Base-by-base conservation (phyloP, 192 early-diverging fungal genomes). In the Podila minutissima region DNA sequence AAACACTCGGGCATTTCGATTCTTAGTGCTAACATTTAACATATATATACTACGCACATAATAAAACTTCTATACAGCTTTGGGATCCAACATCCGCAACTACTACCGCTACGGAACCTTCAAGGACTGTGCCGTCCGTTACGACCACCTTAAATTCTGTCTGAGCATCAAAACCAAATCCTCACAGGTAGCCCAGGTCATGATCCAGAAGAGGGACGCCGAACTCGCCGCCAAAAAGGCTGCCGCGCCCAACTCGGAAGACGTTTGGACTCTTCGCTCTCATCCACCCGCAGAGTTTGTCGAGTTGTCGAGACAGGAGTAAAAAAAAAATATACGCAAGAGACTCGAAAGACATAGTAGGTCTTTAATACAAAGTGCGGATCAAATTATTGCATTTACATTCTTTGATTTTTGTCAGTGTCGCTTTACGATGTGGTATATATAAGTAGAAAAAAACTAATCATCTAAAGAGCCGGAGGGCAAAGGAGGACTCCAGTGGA, bases 111-210 rank as follows among this genome's bases (percentile, higher is more conserved):
- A 76, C 35, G 86, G 86, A n/a, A 70, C 67, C 35, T 84, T 83
- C 55, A 83, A 66, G 64, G 82, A 85, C 59, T 87, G 86, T 58
- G 72, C 62, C 12, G 70, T 26, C 11, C 63, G 67, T 20, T 84
- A 82, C 62, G 86, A 87, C 22, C 81, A 87, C 37, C 74, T 87
- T 38, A 87, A 84, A 22, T 84, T 87, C 50, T 87, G 86, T 66
- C 48, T 87, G 31, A 74, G 63, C n/a, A 72, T 83, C 28, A 87
- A 87, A 61, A 83, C 86, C 4, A 87, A 84, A 59, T 71, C 86
- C 3, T 73, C 69, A 4, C 66, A 81, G 60, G 68, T 71, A 15
- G 82, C 86, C 13, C 76, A 87, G 57, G 86, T 87, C 73, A 77
- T 79, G 76, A 64, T 79, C 38, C 76, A 79, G 70, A 72, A 72